Percentiles rank a stretch among this genome's conserved stretches.
Conservation (phyloP, 768 basidiomycete species). For the Clitopilus hobsonii region DNA sequence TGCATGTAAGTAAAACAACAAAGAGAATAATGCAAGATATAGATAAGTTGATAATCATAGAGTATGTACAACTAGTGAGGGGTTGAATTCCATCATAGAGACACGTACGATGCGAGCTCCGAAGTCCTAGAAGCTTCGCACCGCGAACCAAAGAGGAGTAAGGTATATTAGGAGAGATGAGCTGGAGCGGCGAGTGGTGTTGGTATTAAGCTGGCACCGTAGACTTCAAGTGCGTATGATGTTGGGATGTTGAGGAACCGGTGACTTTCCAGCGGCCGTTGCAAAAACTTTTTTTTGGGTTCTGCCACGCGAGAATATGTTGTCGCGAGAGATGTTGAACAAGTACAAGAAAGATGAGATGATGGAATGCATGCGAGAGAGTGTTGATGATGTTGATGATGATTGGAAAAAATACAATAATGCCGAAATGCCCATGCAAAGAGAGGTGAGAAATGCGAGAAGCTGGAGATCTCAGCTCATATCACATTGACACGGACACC, state of each 20-base stretch:
- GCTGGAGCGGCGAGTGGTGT: neutral
- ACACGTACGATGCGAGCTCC: neutral
- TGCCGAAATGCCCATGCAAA: neutral
- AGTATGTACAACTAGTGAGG: neutral
- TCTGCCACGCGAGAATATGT: neutral
- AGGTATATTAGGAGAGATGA: conserved; percentile 1
- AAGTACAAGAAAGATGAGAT: neutral
- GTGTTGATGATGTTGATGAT: neutral
- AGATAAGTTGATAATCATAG: neutral
- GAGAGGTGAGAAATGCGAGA: neutral
- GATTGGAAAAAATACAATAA: neutral
- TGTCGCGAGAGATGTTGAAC: neutral
- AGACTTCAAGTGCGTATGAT: neutral
- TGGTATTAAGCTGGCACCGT: neutral
- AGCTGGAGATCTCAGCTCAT: neutral
- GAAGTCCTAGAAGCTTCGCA: neutral
- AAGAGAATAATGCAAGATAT: neutral
- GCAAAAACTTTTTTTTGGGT: neutral
- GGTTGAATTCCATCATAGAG: neutral
- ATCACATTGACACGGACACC: conserved; percentile 1
- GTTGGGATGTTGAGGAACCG: neutral
- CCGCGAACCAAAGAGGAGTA: neutral
- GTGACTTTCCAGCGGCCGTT: neutral
- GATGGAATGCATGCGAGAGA: neutral
- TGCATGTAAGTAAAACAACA: neutral